Evolutionary conservation across 2,329 filamentous ascomycete genomes (phyloP).

Genomic region (Diaporthe citriasiana): DNA sequence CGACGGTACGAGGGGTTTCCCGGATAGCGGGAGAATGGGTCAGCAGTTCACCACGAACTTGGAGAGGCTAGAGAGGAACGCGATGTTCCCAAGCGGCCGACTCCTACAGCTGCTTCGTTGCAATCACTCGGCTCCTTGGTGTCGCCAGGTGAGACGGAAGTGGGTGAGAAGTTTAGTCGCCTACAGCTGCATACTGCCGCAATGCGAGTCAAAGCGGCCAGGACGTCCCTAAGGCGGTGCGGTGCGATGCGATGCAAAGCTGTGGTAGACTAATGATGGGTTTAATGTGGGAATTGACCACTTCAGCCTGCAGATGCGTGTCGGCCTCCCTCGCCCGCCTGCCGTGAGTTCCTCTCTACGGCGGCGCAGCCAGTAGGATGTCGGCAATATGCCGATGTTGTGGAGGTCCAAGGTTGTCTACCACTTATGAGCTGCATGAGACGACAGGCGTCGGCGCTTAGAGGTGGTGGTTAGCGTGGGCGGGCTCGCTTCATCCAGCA

Average conservation of each 20-base stretch:
- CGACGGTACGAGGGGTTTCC: background rate
- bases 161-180: background rate
- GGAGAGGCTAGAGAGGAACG: background rate
- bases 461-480: constrained; percentile 51
- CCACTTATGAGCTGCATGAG: constrained; percentile 61
- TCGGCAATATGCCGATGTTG: constrained; percentile 48
- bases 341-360: constrained; percentile 40
- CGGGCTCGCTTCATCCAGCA: constrained; percentile 57
- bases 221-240: background rate
- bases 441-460: constrained; percentile 72
- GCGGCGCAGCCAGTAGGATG: constrained; percentile 51
- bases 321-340: constrained; percentile 47
- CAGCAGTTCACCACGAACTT: background rate
- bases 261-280: constrained; percentile 27
- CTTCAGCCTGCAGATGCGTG: constrained; percentile 55
- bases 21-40: background rate
- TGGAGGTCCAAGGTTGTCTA: constrained; percentile 46
- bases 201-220: constrained; percentile 3
- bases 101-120: constrained; percentile 17
- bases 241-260: background rate
- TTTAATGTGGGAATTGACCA: constrained; percentile 43
- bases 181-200: background rate
- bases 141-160: constrained; percentile 1
- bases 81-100: constrained; percentile 22
- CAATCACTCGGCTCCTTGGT: constrained; percentile 8